These are phyloP conservation scores for Dalbergia cochinchinensis DNA, from an alignment of 306 rosid species.

Conservation along the genomic window DNA sequence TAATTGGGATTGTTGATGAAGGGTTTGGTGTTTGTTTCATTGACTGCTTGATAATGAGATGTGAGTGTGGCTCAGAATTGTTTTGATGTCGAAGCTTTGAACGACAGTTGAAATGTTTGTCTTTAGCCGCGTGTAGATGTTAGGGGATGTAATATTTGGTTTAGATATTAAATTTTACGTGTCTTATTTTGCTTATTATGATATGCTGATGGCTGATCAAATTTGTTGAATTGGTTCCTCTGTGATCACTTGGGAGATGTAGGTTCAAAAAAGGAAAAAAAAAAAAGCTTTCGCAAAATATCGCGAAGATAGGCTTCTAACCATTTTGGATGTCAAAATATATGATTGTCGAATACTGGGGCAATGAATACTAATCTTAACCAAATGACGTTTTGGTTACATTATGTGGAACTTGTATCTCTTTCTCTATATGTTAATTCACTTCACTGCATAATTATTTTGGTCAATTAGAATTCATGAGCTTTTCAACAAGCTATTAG, in stretches of 20 bases:
- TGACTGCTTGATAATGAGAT: not conserved
- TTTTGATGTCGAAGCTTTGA: not conserved
- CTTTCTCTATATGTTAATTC: not conserved
- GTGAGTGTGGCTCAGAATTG: not conserved
- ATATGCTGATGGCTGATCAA: not conserved
- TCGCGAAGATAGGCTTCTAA: not conserved
- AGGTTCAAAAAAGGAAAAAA: slow-evolving; percentile 11
- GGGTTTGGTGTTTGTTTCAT: not conserved
- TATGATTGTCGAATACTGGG: not conserved
- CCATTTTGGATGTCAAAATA: not conserved
- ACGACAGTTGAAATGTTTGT: slow-evolving; percentile 9
- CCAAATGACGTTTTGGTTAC: not conserved
- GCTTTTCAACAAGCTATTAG: not conserved
- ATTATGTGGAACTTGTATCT: not conserved
- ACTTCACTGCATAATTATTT: not conserved
- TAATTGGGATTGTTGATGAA: not conserved
- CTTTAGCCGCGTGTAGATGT: slow-evolving; percentile 24
- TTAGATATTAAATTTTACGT: not conserved
- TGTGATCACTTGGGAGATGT: not conserved
- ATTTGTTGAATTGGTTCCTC: slow-evolving; percentile 13
- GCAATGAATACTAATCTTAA: not conserved
- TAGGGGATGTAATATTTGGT: not conserved
- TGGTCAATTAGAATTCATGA: slow-evolving; percentile 6
- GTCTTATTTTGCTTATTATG: not conserved
- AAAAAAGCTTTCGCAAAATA: not conserved